Evolutionary conservation across 331 rosid species (phyloP), one percentile per base, ranked within the genome.

Genomic region (Acacia pycnantha): DNA sequence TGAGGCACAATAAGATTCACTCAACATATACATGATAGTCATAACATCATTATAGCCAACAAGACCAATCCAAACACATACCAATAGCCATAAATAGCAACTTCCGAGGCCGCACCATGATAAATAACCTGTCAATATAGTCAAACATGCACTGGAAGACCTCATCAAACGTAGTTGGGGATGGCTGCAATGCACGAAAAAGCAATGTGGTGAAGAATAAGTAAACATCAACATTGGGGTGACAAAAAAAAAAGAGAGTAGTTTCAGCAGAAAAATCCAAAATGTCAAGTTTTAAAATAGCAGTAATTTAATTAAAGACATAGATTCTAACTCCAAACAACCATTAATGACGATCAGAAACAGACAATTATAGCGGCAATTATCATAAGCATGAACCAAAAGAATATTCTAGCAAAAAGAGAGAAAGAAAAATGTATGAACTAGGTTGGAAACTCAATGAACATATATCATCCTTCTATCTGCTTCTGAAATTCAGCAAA

Each of bases 71-170:
- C 67, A 29, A 64, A 66, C 66, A 85, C 99, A 72, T 87, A 96
- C 99, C 99, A 62, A 96, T 94, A 29, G 99, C 99, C 99, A 96
- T 94, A 80, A 77, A 96, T 51, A 96, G 90, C 62, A 96, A 88
- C 89, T 96, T 96, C 80, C 99, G 88, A 44, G 99, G 99, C 44
- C 99, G 95, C 78, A 96, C 99, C 92, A 96, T 96, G 78, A 82
- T 85, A 76, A 94, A 96, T 47, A 96, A 88, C 85, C 99, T 88
- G 48, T 96, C 99, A 80, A 96, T 96, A 79, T 96, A 96, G 78
- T 94, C 98, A 65, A 96, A 94, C 97, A 96, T 96, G 68, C 97
- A 92, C 86, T 94, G 91, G 77, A 96, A 96, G 76, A 96, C 99
- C 89, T 94, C 99, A 21, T 82, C 91, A n/a, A 74, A 96, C 3